These are phyloP conservation scores for Scedosporium aurantiacum DNA, from an alignment of 2,329 filamentous ascomycete genomes.

Conservation along the genomic window DNA sequence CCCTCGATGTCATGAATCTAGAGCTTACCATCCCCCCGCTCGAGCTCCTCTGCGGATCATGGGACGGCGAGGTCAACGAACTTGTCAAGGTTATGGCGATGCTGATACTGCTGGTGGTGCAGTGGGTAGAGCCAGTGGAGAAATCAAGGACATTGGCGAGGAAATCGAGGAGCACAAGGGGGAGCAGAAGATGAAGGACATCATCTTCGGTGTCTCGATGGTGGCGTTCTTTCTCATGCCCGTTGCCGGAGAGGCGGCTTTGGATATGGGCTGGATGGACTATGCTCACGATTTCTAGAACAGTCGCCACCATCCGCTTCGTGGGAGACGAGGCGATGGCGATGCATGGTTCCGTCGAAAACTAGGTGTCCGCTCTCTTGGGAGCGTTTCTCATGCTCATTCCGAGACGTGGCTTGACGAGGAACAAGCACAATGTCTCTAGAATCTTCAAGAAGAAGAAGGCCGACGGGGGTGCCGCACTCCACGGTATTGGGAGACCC, in stretches of 20 bases:
- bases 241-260: neutral
- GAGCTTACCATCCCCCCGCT: neutral
- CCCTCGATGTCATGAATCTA: neutral
- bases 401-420: neutral
- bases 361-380: neutral
- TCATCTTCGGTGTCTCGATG: neutral
- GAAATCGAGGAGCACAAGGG: neutral
- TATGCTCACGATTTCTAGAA: neutral
- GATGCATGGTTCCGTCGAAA: neutral
- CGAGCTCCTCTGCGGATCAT: neutral
- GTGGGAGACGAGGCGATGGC: neutral
- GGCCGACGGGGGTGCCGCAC: neutral
- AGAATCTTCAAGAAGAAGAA: neutral
- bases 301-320: neutral
- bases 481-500: neutral
- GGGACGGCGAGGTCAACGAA: neutral
- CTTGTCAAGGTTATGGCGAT: neutral
- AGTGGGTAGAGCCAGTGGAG: neutral
- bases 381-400: neutral
- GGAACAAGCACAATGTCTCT: neutral
- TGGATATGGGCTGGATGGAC: neutral
- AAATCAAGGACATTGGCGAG: constrained; percentile 1
- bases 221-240: neutral
- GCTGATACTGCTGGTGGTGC: neutral
- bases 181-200: neutral